phyloP scores from a whole-genome alignment of 306 rosid genomes.

The Cucurbita moschata region DNA sequence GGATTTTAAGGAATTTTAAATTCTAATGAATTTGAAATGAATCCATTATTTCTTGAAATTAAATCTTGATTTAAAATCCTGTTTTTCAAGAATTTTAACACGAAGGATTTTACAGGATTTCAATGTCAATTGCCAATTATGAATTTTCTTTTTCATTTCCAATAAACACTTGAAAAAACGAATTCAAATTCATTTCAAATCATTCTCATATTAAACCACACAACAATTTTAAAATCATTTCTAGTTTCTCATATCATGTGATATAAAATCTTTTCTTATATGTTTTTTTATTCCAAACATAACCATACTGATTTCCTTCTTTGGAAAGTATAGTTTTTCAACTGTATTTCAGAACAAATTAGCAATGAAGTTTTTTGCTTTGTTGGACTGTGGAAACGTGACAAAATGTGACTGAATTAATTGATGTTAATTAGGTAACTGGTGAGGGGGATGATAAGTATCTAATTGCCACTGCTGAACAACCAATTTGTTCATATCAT shows the following conservation, averaged over 20 bases:
- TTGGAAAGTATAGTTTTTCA: not conserved
- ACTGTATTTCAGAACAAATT: not conserved
- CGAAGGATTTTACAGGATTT: not conserved
- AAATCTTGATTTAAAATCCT: not conserved
- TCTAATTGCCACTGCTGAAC: constrained; percentile 94
- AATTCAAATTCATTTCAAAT: not conserved
- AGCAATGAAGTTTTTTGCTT: not conserved
- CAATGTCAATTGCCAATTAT: not conserved
- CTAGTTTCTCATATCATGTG: not conserved
- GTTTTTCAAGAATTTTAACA: not conserved
- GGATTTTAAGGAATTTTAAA: not conserved
- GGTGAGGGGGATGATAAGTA: constrained; percentile 98
- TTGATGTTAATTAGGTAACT: not conserved
- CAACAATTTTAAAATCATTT: not conserved
- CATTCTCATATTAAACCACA: not conserved
- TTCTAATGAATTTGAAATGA: not conserved
- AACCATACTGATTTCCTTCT: not conserved
- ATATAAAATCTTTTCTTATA: not conserved
- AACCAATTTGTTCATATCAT: constrained; percentile 87
- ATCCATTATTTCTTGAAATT: not conserved
- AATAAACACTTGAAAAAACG: not conserved
- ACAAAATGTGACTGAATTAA: not conserved
- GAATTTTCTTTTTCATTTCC: not conserved
- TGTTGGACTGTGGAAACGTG: not conserved
- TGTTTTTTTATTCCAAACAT: not conserved